These are phyloP conservation scores for Singerocomus inundabilis DNA, from an alignment of 1,284 basidiomycete genomes.

Conservation along the genomic window DNA sequence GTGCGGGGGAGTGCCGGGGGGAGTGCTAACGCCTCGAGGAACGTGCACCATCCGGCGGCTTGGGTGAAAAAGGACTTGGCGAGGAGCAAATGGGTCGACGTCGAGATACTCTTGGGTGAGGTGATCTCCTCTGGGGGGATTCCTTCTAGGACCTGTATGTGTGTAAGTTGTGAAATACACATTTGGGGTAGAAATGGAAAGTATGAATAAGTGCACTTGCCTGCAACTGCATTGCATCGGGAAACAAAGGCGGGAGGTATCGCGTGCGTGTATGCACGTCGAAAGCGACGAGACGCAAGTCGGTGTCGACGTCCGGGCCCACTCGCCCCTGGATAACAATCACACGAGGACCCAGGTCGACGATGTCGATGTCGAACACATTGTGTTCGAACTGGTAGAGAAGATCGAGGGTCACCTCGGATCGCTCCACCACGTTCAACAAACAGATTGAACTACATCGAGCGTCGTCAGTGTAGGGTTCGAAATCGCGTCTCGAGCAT, in stretches of 20 bases:
- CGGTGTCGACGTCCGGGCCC: background rate
- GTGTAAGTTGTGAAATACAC: no score
- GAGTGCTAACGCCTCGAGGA: slow-evolving; percentile 15
- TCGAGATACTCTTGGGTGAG: slow-evolving; percentile 11
- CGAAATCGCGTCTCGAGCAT: background rate
- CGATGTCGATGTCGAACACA: background rate
- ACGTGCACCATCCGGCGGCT: slow-evolving; percentile 6
- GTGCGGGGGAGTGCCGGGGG: background rate
- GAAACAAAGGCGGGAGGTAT: slow-evolving; percentile 3
- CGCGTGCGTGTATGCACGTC: slow-evolving; percentile 15
- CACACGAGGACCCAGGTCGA: slow-evolving; percentile 19
- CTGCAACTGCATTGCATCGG: background rate
- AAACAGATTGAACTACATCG: slow-evolving; percentile 14
- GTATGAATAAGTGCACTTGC: background rate
- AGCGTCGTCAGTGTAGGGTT: background rate
- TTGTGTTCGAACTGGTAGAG: slow-evolving; percentile 11
- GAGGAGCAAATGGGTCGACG: slow-evolving; percentile 22
- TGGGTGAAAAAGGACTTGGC: slow-evolving; percentile 3
- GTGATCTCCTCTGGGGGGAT: background rate
- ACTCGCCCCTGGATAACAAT: slow-evolving; percentile 7
- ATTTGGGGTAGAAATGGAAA: background rate
- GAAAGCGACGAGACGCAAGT: slow-evolving; percentile 11
- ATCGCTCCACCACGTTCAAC: slow-evolving; percentile 2
- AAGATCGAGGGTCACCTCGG: slow-evolving; percentile 14
- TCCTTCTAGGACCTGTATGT: slow-evolving; percentile 1